Base-by-base conservation (phyloP, 768 basidiomycete species). In the Lactarius sp. region DNA sequence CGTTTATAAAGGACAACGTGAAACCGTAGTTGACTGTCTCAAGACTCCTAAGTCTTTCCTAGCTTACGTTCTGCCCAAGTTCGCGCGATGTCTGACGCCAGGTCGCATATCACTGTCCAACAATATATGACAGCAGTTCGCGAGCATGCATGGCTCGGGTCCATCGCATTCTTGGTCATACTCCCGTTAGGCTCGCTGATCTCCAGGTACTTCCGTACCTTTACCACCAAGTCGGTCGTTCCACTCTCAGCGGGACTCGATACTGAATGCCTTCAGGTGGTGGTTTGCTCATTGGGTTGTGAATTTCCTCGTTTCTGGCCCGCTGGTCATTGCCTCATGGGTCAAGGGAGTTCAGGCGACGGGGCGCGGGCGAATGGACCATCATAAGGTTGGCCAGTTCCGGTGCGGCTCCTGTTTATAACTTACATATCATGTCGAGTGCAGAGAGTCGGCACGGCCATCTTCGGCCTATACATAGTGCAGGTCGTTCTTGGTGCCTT, bases 261-360 rank as follows among this genome's bases (percentile, higher is more conserved):
- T 27, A 49, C 22, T 49, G 47, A 49, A 5, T 49, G 22, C 22
- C 47, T 20, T 49, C 18, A 66, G 64, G 14, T 74, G 73, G 73
- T 72, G 71, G 53, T 67, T 56, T 22, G 64, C 47, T 8, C 73
- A 74, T 49, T 71, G 65, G 65, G 52, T 69, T n/a, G 55, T 69
- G 51, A 73, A 73, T 55, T 63, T 64, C 31, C 33, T 69, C 31
- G 22, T 73, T 27, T 49, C 71, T 22, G 67, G 64, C 10, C 69
- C 71, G 3, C 22, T 74, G n/a, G 67, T 72, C 52, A 46, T 74
- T n/a, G 69, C 69, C 9, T 70, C 69, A 6, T 66, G 65, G 51
- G 65, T 56, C 18, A 49, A 67, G 16, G 73, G 60, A 9, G 20
- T 66, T 33, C 57, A 66, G 14, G 52, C 62, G 10, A 66, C 66